Conservation (phyloP, 1,284 basidiomycete species). For the Rhodofomes roseus region DNA sequence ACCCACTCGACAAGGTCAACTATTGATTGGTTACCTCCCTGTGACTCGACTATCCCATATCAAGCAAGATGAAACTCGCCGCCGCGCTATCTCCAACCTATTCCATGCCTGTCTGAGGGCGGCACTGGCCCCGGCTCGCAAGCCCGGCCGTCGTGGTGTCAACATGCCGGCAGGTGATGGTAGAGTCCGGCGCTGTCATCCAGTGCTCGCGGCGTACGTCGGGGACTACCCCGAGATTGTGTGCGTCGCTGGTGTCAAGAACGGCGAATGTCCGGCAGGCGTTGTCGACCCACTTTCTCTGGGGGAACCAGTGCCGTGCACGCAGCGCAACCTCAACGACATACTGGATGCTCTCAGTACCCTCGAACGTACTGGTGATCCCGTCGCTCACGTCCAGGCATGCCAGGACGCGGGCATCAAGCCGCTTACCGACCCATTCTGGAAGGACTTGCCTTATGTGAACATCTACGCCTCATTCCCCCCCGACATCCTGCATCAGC, state of each 20-base stretch:
- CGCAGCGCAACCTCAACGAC: neutral
- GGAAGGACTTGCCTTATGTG: constrained; percentile 28
- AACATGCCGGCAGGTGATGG: constrained; percentile 16
- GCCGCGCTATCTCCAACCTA: constrained; percentile 10
- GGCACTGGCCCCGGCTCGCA: constrained; percentile 12
- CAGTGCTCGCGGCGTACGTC: constrained; percentile 19
- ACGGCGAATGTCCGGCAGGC: constrained; percentile 2
- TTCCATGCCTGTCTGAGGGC: constrained; percentile 21
- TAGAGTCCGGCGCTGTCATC: constrained; percentile 10
- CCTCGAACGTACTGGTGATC: neutral
- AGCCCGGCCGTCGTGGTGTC: constrained; percentile 13
- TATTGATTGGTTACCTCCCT: constrained; percentile 36
- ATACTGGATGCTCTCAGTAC: neutral
- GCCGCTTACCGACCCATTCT: constrained; percentile 30
- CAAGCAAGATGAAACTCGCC: constrained; percentile 1
- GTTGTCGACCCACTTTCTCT: neutral
- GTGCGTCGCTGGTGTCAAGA: constrained; percentile 12
- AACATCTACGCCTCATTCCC: constrained; percentile 34
- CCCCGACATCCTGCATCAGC: constrained; percentile 24
- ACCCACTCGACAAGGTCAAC: constrained; percentile 27
- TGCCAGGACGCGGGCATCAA: neutral
- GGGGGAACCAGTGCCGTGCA: neutral
- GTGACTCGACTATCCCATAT: constrained; percentile 27
- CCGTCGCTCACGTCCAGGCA: neutral
- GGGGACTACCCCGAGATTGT: constrained; percentile 25